Conservation (phyloP, 2,329 filamentous ascomycete species). For the Emericellopsis cladophorae region DNA sequence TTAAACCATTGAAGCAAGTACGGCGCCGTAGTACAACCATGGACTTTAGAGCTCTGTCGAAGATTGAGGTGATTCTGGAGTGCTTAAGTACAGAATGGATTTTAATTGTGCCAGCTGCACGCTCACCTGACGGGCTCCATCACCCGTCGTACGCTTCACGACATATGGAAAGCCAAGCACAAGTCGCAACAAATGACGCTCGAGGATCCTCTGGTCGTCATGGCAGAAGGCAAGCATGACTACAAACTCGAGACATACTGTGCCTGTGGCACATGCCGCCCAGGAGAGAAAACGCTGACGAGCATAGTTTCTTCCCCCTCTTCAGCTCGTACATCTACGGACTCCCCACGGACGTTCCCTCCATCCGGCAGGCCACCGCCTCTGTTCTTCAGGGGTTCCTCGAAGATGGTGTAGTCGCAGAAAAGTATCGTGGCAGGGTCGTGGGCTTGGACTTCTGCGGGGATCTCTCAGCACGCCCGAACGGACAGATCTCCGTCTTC, state of each 20-base stretch:
- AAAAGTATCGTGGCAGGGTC: conserved; percentile 39
- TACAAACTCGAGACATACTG: conserved; percentile 53
- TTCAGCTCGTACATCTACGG: conserved; percentile 73
- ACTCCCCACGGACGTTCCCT: conserved; percentile 50
- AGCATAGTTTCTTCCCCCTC: conserved; percentile 57
- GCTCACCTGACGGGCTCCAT: conserved; percentile 74
- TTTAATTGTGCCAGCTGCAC: conserved; percentile 44
- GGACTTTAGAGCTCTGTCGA: conserved; percentile 37
- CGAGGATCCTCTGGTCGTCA: conserved; percentile 55
- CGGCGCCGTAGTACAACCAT: conserved; percentile 10
- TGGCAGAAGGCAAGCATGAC: conserved; percentile 59
- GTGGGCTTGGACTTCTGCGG: conserved; percentile 73
- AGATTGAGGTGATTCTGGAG: conserved; percentile 34
- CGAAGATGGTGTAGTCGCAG: conserved; percentile 58
- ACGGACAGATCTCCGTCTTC: conserved; percentile 48
- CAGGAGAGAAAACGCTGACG: not conserved
- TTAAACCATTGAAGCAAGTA: too few relatives aligned
- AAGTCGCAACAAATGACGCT: conserved; percentile 38
- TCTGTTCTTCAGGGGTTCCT: conserved; percentile 56
- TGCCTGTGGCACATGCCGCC: not conserved
- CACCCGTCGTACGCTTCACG: conserved; percentile 56
- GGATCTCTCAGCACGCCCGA: conserved; percentile 41
- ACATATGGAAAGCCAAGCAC: conserved; percentile 57
- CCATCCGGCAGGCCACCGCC: conserved; percentile 48
- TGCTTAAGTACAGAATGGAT: not conserved